Percentiles rank a stretch among this genome's conserved stretches.
Evolutionary conservation across 2,329 filamentous ascomycete species (phyloP).

Genomic region (Aaosphaeria pasadenensis): DNA sequence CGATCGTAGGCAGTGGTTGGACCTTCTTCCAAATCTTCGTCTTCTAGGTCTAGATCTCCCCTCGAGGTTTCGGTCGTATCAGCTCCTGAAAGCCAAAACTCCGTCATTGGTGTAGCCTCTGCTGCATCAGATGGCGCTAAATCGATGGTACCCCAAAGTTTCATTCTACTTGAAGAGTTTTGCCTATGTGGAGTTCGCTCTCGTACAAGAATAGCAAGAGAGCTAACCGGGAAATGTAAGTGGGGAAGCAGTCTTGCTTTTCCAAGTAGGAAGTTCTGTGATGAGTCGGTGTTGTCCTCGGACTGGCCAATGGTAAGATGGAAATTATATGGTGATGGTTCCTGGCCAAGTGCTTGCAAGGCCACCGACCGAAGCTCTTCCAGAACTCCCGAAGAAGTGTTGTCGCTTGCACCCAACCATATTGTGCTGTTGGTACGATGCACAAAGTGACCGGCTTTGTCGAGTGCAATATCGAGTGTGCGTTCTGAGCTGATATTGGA

Average conservation of each 20-base stretch:
- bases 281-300: constrained; percentile 43
- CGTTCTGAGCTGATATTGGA: neutral
- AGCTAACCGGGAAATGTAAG: constrained; percentile 48
- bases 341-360: constrained; percentile 23
- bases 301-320: constrained; percentile 64
- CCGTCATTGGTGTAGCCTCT: constrained; percentile 1
- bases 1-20: constrained; percentile 3
- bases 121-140: constrained; percentile 3
- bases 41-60: constrained; percentile 1
- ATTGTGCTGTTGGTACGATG: constrained; percentile 51
- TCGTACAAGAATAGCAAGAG: constrained; percentile 55
- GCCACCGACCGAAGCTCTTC: constrained; percentile 13
- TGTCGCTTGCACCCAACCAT: constrained; percentile 14
- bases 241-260: constrained; percentile 51
- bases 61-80: neutral
- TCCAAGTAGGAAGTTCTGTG: constrained; percentile 51
- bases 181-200: constrained; percentile 36
- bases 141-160: constrained; percentile 53
- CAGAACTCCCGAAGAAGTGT: constrained; percentile 7
- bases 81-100: constrained; percentile 10
- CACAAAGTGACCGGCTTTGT: constrained; percentile 47
- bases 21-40: neutral
- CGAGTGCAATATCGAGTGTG: constrained; percentile 24
- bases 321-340: constrained; percentile 24
- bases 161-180: constrained; percentile 50